These are phyloP conservation scores for Hippophae tibetana DNA, from an alignment of 306 rosid species.

Conservation along the genomic window DNA sequence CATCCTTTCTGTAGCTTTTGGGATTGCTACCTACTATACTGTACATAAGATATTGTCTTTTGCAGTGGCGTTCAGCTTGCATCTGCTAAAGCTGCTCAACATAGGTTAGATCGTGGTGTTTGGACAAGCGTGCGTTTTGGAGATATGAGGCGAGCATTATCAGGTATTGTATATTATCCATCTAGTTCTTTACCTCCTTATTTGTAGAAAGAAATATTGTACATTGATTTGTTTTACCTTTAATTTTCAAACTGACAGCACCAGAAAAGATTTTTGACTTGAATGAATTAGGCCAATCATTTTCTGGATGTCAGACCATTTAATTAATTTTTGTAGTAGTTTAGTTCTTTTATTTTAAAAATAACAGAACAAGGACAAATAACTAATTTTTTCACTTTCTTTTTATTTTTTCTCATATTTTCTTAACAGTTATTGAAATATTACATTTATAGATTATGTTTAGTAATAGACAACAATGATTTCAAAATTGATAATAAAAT, in stretches of 20 bases:
- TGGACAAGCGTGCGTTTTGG: slow-evolving; percentile 89
- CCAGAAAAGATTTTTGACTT: background rate
- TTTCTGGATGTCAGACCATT: background rate
- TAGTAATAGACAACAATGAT: no score
- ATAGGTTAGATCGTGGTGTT: slow-evolving; percentile 78
- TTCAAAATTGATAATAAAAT: no score
- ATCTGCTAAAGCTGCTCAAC: slow-evolving; percentile 90
- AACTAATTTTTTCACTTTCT: no score
- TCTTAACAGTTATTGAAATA: no score
- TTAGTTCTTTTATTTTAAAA: no score
- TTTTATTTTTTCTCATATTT: no score
- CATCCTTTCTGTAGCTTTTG: no score
- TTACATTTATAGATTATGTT: no score
- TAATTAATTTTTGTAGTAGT: no score
- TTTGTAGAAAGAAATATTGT: background rate
- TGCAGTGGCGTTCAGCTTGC: slow-evolving; percentile 79
- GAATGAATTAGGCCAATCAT: background rate
- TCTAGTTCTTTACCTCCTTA: background rate
- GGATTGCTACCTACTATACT: background rate
- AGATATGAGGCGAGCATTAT: slow-evolving; percentile 86
- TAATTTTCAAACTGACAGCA: background rate
- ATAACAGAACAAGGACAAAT: no score
- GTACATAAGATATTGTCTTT: slow-evolving; percentile 8
- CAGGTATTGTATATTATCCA: slow-evolving; percentile 36
- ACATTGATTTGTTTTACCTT: no score